Base-by-base conservation (phyloP, 805 yeast species). In the Grigorovia jiainica region DNA sequence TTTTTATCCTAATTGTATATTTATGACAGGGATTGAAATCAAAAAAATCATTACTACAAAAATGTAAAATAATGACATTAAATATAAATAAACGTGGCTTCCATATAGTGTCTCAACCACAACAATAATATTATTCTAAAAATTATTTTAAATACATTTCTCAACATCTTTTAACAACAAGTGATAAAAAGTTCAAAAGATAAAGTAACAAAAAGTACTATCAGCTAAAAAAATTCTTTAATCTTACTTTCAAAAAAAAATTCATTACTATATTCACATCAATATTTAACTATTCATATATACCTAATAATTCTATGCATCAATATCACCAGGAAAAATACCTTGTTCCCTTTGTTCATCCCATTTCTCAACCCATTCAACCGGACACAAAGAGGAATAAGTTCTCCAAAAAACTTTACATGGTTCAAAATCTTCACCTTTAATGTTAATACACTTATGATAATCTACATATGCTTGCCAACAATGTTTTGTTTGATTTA, bases 371-470 rank as follows among this genome's bases (percentile, higher is more conserved):
- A 80, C 73, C 95, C 95, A 85, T 54, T 79, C 82, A 43, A 75
- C 71, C 45, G 95, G 95, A 64, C 95, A 85, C 60, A 85, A 72
- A 19, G 96, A 77, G 56, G 82, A 77, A 76, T 76, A 92, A 43
- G 97, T 86, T 68, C 78, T 82, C 79, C 78, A 85, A 74, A 92
- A 92, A 57, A 85, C 89, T 70, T 87, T 76, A 71, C 98, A 92
- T 61, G 97, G 97, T 58, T 89, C 95, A 63, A 92, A 92, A 48
- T 89, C 97, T 71, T 90, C 97, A 63, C 98, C 98, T 73, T 90
- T 90, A 53, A 89, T 87, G 60, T 80, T 83, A 64, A 92, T 78
- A 75, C 98, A 92, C 70, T 87, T 89, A 82, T 84, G 92, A 79
- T 90, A 92, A 70, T 92, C 98, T 60, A 92, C 87, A 73, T 90